Evolutionary conservation across 768 basidiomycete genomes (phyloP), one percentile per base, ranked within the genome.

Genomic region (Rhodotorula toruloides): DNA sequence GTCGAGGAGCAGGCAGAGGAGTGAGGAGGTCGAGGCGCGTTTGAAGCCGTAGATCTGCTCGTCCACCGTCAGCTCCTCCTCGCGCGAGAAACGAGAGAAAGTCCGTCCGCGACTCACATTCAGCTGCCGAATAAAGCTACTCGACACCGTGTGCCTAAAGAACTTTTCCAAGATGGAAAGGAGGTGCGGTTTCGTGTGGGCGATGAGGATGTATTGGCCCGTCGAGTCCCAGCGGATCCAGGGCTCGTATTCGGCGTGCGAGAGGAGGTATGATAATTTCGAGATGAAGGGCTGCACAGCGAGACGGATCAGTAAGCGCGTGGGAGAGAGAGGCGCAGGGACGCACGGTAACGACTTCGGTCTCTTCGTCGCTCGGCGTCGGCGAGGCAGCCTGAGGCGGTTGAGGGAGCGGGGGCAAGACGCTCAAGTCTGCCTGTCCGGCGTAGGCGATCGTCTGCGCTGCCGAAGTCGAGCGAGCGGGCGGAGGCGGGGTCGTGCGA

Each of bases 31-130:
- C 43, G 69, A 54, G 22, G 65, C 53, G 44, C 69, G 69, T 40
- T 58, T 62, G 69, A 70, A 70, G n/a, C 64, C 69, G 64, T 70
- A 70, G 53, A 70, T 70, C 65, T 66, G 56, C 31, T 2, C 8
- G 48, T 10, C 12, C 0, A 14, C n/a, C n/a, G 31, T 19, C 31
- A 9, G 39, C 32, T 29, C 17, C 43, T n/a, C 16, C 14, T 4
- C 16, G 22, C 8, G 47, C 22, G 22, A 19, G 43, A 46, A 4
- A 22, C n/a, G 47, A 22, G 36, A 16, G 46, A 27, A 31, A 10
- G 43, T 2, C n/a, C n/a, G n/a, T n/a, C n/a, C n/a, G 21, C 17
- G 16, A 49, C 64, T 25, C 34, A 61, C 65, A 57, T 70, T 69
- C 27, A 69, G 63, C 29, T 69, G 68, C 27, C 68, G 63, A 50